Evolutionary conservation across 2,329 filamentous ascomycete genomes (phyloP).

Genomic region (Geosmithia flava): DNA sequence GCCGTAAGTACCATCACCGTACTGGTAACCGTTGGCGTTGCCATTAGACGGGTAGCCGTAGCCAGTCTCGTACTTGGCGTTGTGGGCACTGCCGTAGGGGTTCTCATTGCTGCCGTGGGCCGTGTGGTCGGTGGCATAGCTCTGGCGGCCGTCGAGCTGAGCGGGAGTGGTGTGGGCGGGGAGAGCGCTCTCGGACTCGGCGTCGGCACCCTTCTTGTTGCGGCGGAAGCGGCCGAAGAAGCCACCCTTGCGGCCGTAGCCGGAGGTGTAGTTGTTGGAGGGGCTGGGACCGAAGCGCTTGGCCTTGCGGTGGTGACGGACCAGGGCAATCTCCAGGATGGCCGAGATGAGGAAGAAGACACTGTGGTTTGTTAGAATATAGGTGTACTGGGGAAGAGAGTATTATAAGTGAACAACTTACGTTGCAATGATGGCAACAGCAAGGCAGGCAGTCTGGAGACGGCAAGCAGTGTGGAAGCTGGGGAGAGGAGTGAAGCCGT

Average conservation of each 20-base stretch:
- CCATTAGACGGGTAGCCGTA: conserved; percentile 1
- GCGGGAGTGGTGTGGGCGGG: conserved; percentile 26
- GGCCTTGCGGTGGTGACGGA: conserved; percentile 60
- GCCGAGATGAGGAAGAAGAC: conserved; percentile 67
- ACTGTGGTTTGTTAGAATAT: conserved; percentile 20
- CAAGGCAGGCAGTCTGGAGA: conserved; percentile 65
- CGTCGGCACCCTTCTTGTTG: conserved; percentile 10
- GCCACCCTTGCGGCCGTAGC: conserved; percentile 17
- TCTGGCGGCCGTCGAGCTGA: conserved; percentile 25
- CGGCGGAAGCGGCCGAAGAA: conserved; percentile 18
- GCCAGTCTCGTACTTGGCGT: conserved; percentile 4
- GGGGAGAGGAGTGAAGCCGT: conserved; percentile 34
- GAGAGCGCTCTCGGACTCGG: conserved; percentile 18
- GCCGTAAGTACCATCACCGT: conserved; percentile 25
- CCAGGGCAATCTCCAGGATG: conserved; percentile 53
- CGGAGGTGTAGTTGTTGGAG: conserved; percentile 46
- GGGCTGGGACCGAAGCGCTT: conserved; percentile 51
- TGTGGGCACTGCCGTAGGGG: not conserved
- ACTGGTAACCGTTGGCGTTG: conserved; percentile 7
- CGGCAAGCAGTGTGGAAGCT: conserved; percentile 48
- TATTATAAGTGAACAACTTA: conserved; percentile 23
- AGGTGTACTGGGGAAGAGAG: not conserved
- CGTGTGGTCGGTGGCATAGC: conserved; percentile 25
- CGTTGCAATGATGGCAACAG: conserved; percentile 67
- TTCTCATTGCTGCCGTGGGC: conserved; percentile 12